Evolutionary conservation across 2,329 filamentous ascomycete genomes (phyloP).

Genomic region (Colletotrichum tabaci): DNA sequence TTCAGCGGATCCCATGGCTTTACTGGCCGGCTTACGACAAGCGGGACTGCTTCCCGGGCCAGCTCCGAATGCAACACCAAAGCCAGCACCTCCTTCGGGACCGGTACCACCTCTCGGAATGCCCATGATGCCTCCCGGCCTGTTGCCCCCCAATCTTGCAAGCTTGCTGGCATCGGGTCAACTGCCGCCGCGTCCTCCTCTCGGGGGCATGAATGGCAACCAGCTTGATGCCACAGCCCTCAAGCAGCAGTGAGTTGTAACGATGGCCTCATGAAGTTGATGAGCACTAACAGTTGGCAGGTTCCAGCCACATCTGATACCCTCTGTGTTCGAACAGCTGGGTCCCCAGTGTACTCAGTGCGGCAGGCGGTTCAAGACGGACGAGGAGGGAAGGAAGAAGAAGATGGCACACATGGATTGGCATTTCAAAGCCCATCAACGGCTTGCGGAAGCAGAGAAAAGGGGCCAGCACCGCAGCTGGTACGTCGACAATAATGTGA

Average conservation of each 20-base stretch:
- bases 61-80: conserved; percentile 54
- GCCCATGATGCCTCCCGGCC: conserved; percentile 46
- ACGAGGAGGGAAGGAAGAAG: conserved; percentile 83
- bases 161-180: conserved; percentile 53
- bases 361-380: conserved; percentile 86
- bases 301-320: conserved; percentile 81
- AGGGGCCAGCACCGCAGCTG: conserved; percentile 92
- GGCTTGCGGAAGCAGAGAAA: conserved; percentile 88
- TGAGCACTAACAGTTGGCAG: conserved; percentile 57
- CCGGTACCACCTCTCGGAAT: conserved; percentile 49
- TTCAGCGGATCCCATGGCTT: conserved; percentile 66
- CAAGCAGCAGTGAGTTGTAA: conserved; percentile 74
- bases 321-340: conserved; percentile 82
- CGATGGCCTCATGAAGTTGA: not conserved
- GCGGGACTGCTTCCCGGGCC: conserved; percentile 73
- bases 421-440: conserved; percentile 95
- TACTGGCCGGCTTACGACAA: conserved; percentile 78
- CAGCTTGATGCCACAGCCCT: conserved; percentile 78
- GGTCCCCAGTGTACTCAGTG: conserved; percentile 93
- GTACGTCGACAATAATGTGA: conserved; percentile 91
- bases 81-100: conserved; percentile 50
- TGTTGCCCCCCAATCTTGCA: conserved; percentile 54
- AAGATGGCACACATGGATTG: conserved; percentile 97
- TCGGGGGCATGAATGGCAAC: conserved; percentile 63
- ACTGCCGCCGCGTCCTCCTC: conserved; percentile 39